A percentile compares a stretch with the other conserved stretches of the same genome.
Evolutionary conservation across 352 stramenopile species (phyloP).

Genomic region (Globisporangium ultimum): DNA sequence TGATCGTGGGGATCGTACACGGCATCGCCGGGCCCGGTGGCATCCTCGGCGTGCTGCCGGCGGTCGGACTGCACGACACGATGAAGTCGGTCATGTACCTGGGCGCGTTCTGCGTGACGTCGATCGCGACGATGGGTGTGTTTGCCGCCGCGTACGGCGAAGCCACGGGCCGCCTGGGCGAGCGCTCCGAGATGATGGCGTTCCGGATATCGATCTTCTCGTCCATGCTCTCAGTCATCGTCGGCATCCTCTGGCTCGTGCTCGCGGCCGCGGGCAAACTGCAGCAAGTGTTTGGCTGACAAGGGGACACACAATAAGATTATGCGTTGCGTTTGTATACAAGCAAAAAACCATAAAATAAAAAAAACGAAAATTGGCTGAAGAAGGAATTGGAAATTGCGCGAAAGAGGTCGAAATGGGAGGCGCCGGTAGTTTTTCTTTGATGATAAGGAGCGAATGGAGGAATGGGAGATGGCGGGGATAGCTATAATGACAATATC

Average conservation of each 20-base stretch:
- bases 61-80: slow-evolving; percentile 83
- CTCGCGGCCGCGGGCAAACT: slow-evolving; percentile 72
- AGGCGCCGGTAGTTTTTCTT: too few relatives aligned
- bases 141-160: slow-evolving; percentile 88
- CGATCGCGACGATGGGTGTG: slow-evolving; percentile 87
- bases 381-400: not conserved
- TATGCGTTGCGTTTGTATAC: not conserved
- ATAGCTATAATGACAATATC: too few relatives aligned
- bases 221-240: slow-evolving; percentile 79
- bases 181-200: slow-evolving; percentile 69
- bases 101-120: slow-evolving; percentile 86
- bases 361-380: not conserved
- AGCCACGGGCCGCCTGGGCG: slow-evolving; percentile 55
- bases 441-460: too few relatives aligned
- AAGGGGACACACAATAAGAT: not conserved
- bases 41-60: slow-evolving; percentile 88
- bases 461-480: too few relatives aligned
- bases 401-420: too few relatives aligned
- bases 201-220: slow-evolving; percentile 83
- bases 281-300: slow-evolving; percentile 73
- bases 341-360: not conserved
- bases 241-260: slow-evolving; percentile 81
- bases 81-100: slow-evolving; percentile 85
- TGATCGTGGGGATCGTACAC: slow-evolving; percentile 89
- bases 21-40: slow-evolving; percentile 79